Evolutionary conservation across 352 stramenopile genomes (phyloP), one percentile per base, ranked within the genome.

Genomic region (Phytophthora europaea): DNA sequence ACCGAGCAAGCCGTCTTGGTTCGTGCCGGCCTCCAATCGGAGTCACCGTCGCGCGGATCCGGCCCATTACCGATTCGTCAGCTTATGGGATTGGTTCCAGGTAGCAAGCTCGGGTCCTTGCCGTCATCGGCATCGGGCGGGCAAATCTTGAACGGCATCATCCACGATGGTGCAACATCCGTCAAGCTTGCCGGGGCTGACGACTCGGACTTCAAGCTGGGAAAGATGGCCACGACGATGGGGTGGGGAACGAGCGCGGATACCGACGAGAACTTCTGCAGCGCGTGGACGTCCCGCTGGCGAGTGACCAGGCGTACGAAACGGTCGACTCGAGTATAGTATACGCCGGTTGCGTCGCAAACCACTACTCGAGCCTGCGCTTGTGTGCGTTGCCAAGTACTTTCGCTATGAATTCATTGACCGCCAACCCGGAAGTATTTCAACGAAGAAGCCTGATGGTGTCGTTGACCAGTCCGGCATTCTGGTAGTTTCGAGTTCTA

Each of bases 401-500:
- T 96, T 96, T 73, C 89, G 90, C 7, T 97, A 90, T 45, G 86
- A 92, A 31, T 97, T 97, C 48, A 57, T 88, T 0, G 78, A 92
- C 38, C 85, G 91, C 20, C 83, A 94, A 15, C 85, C 82, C 4
- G 87, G 85, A n/a, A 90, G 73, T 38, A 80, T 97, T 22, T 85
- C 81, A 1, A 65, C 94, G 34, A 90, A 93, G 59, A 92, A 76
- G 13, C 85, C 86, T 0, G 75, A 89, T 20, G 87, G 83, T 0
- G 55, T 67, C 0, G 45, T 91, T n/a, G 87, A 93, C 20, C 68
- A 84, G 58, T 98, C 97, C 70, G 82, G 98, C 54, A 86, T 99
- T 8, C 74, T 99, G 6, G 93, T 97, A 67, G 93, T 98, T 13
- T 98, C 47, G 93, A 98, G 70, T 99, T 99, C 67, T 92, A 98